Evolutionary conservation across 805 yeast species (phyloP).

Genomic region (Komagataella populi): DNA sequence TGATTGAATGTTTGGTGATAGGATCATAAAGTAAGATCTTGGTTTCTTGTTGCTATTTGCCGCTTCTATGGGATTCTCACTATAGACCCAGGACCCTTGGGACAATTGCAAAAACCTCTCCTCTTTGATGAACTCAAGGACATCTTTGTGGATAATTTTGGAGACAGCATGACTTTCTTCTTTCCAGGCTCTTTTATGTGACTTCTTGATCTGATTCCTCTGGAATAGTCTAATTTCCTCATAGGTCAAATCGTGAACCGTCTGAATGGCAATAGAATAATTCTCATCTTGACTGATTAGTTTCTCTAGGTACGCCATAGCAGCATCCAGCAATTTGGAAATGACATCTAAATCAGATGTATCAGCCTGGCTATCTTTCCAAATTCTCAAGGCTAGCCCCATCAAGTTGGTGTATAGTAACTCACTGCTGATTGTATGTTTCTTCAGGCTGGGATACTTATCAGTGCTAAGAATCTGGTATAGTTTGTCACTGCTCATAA

Average conservation of each 20-base stretch:
- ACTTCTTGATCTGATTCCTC: constrained; percentile 24
- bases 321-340: constrained; percentile 26
- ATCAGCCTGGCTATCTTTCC: constrained; percentile 52
- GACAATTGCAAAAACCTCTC: constrained; percentile 62
- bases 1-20: constrained; percentile 55
- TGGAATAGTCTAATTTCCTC: constrained; percentile 42
- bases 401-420: constrained; percentile 41
- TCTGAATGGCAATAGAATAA: constrained; percentile 31
- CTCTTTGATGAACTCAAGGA: constrained; percentile 57
- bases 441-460: constrained; percentile 23
- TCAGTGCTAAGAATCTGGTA: constrained; percentile 5
- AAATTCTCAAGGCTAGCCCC: constrained; percentile 42
- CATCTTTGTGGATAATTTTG: constrained; percentile 36
- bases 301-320: constrained; percentile 15
- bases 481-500: constrained; percentile 16
- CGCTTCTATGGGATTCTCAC: constrained; percentile 33
- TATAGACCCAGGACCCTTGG: constrained; percentile 71
- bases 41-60: constrained; percentile 11
- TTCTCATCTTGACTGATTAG: constrained; percentile 6
- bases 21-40: constrained; percentile 38
- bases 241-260: constrained; percentile 28
- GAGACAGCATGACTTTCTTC: constrained; percentile 33
- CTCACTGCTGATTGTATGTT: constrained; percentile 34
- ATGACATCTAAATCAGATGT: constrained; percentile 38
- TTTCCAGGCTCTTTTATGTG: constrained; percentile 29